Evolutionary conservation across 495 filamentous ascomycete genomes (phyloP).

Genomic region (Talaromyces proteolyticus): DNA sequence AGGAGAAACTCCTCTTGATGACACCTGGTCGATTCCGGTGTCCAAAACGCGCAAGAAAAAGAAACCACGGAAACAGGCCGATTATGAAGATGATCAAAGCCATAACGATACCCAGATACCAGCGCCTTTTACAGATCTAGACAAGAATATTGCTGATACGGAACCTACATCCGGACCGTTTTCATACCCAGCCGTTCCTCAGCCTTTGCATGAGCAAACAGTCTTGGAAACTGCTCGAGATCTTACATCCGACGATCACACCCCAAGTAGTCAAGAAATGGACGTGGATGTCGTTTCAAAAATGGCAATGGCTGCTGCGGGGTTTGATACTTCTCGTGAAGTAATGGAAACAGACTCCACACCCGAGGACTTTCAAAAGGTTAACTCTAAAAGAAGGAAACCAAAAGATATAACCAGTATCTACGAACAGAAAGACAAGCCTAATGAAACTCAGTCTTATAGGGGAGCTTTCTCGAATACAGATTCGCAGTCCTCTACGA

Average conservation of each 20-base stretch:
- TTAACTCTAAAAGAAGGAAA: conserved; percentile 4
- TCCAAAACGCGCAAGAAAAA: no score
- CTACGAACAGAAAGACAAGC: background rate
- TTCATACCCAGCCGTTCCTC: no score
- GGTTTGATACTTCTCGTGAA: conserved; percentile 2
- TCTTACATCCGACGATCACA: background rate
- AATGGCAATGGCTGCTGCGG: conserved; percentile 3
- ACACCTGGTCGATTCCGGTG: no score
- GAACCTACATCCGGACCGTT: no score
- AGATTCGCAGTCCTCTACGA: background rate
- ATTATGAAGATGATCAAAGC: no score
- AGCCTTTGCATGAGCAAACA: background rate
- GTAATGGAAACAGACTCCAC: background rate
- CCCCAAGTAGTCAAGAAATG: background rate
- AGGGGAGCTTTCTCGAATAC: background rate
- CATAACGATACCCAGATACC: no score
- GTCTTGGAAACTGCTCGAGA: conserved; percentile 3
- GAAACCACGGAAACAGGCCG: no score
- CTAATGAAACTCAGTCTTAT: background rate
- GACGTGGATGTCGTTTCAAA: conserved; percentile 4
- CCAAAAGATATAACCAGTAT: background rate
- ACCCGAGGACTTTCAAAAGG: background rate
- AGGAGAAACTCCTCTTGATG: background rate
- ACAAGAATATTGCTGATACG: no score
- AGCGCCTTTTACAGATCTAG: background rate